Evolutionary conservation across 345 rosid species (phyloP).

Genomic region (Rhizophora apiculata): DNA sequence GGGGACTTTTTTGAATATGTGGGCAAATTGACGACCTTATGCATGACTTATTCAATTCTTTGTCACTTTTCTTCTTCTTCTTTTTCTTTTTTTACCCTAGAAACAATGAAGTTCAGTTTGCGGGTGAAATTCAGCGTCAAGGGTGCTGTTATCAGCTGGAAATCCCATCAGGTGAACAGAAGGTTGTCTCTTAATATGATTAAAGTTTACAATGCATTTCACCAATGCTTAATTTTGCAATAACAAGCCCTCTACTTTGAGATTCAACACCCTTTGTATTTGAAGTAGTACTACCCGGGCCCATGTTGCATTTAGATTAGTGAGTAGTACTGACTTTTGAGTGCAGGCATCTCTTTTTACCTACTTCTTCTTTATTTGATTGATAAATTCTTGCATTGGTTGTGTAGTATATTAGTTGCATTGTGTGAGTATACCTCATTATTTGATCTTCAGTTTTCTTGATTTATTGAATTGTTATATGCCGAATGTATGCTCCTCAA

Average conservation of each 20-base stretch:
- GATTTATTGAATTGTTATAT: too few relatives aligned
- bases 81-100: constrained; percentile 25
- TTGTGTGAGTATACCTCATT: not conserved
- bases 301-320: not conserved
- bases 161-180: constrained; percentile 56
- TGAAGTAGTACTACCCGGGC: too few relatives aligned
- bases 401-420: not conserved
- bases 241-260: too few relatives aligned
- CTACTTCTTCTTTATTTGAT: too few relatives aligned
- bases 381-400: too few relatives aligned
- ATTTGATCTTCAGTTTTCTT: not conserved
- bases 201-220: not conserved
- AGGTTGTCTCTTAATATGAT: constrained; percentile 36
- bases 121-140: constrained; percentile 80
- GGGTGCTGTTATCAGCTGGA: constrained; percentile 65
- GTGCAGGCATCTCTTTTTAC: too few relatives aligned
- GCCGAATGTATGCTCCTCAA: too few relatives aligned
- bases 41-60: not conserved
- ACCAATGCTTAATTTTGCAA: not conserved
- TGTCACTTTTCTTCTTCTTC: not conserved
- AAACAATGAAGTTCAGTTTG: constrained; percentile 96
- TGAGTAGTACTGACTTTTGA: not conserved
- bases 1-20: not conserved
- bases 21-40: not conserved
- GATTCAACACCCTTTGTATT: not conserved